phyloP scores from a whole-genome alignment of 805 yeast species.

The Sugiyamaella valdiviana region DNA sequence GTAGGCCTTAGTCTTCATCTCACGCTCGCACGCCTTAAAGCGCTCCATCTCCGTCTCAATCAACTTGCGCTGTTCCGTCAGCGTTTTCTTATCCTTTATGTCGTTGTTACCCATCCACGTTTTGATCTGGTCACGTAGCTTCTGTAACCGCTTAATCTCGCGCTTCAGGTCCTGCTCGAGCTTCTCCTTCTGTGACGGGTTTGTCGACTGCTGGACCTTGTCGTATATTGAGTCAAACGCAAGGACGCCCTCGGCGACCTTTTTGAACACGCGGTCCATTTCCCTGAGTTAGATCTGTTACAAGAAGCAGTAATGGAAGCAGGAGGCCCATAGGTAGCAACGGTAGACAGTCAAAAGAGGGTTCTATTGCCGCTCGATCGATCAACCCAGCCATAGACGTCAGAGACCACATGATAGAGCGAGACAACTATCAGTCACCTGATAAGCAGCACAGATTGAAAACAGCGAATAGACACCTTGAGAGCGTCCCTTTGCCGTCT shows the following conservation, averaged over 20 bases:
- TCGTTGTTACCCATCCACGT: constrained; percentile 90
- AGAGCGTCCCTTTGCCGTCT: no score
- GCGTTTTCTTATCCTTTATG: constrained; percentile 78
- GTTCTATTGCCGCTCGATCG: neutral
- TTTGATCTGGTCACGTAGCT: constrained; percentile 90
- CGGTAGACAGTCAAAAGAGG: neutral
- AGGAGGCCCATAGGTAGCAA: neutral
- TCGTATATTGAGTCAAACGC: constrained; percentile 82
- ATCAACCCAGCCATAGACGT: neutral
- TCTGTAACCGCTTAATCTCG: constrained; percentile 89
- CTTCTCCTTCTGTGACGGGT: constrained; percentile 86
- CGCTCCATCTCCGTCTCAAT: constrained; percentile 79
- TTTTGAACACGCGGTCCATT: constrained; percentile 87
- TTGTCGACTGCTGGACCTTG: constrained; percentile 73
- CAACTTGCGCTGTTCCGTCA: constrained; percentile 66
- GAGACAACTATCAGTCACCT: neutral
- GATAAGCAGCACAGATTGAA: neutral
- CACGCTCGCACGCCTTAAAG: constrained; percentile 89
- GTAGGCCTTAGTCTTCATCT: constrained; percentile 89
- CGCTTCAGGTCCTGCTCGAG: constrained; percentile 83
- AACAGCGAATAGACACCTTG: no score
- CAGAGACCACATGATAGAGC: neutral
- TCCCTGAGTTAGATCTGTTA: constrained; percentile 37
- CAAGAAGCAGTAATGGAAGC: neutral
- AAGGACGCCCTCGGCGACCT: constrained; percentile 85